Base-by-base conservation (phyloP, 2,329 filamentous ascomycete genomes). In the Phyllosticta citrichinensis region DNA sequence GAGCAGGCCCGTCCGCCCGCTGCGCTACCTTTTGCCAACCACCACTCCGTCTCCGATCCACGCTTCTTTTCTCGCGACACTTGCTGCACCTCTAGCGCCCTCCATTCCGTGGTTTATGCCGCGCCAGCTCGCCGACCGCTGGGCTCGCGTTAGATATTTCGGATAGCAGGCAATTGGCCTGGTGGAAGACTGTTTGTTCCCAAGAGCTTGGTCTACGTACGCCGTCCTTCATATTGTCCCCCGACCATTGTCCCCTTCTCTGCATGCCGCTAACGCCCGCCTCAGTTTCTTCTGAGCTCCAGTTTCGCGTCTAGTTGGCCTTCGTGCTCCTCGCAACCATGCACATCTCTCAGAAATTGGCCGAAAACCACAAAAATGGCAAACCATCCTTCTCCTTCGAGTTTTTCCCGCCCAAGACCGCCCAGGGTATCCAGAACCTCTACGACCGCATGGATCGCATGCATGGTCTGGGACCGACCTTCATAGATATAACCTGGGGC, bases 371-470 rank as follows among this genome's bases (percentile, higher is more conserved):
- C 76, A 83, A 83, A 77, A 85, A 87, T 70, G 85, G 86, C 73
- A 84, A 88, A 70, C 88, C 92, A 62, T 94, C 91, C 72, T 97
- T 97, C 81, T 99, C 94, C 63, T 99, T 99, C 80, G 94, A 99
- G 76, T 99, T 96, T 81, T 99, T 99, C 77, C 94, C 94, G 57
- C 94, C 94, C 50, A 99, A 99, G 80, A 99, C 94, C 8, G 88
- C 90, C 11, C 90, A 94, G 73, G 94, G 94, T 81, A 93, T 99
- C 12, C 94, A 99, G 79, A 99, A 99, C 75, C 86, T 99, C 62
- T 99, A 99, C 81, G 94, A 99, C 69, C 90, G 94, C 68, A 97
- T 99, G 89, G 94, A 99, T 77, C 91, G 92, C 77, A 99, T 99
- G 94, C 91, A 96, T 76, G 85, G 87, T 70, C 84, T 95, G 65